Conservation (phyloP, 2,329 filamentous ascomycete genomes). For the Diaporthe velutina region DNA sequence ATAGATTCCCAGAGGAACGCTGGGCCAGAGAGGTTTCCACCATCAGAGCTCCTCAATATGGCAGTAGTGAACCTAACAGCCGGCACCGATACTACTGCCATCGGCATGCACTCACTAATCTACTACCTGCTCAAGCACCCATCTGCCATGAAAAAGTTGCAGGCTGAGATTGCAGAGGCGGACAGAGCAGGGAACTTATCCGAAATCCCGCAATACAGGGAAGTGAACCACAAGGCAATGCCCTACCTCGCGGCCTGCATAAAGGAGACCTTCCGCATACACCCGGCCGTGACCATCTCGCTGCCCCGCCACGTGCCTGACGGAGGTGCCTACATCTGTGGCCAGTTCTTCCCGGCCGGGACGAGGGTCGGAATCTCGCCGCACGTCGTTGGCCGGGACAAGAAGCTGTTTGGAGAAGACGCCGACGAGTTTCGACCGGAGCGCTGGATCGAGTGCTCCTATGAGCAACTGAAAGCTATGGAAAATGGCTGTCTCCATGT, state of each 20-base stretch:
- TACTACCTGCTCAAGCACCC: conserved; percentile 53
- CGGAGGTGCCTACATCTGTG: conserved; percentile 47
- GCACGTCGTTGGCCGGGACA: conserved; percentile 49
- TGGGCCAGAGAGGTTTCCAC: neutral
- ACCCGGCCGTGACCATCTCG: conserved; percentile 65
- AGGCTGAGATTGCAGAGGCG: conserved; percentile 76
- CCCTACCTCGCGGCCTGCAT: conserved; percentile 59
- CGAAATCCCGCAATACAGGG: conserved; percentile 62
- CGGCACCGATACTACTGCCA: conserved; percentile 4
- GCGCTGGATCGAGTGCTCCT: conserved; percentile 51
- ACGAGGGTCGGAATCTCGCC: conserved; percentile 52
- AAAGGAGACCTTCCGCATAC: conserved; percentile 80
- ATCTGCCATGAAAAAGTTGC: conserved; percentile 78
- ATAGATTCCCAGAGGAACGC: neutral
- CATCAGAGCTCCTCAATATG: neutral
- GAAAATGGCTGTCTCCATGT: conserved; percentile 37
- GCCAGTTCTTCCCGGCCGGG: conserved; percentile 53
- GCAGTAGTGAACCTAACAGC: neutral
- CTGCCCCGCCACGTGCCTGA: conserved; percentile 50
- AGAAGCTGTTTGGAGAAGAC: conserved; percentile 51
- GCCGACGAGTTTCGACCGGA: conserved; percentile 57
- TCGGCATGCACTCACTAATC: neutral
- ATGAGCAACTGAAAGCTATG: conserved; percentile 41
- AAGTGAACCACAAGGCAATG: conserved; percentile 74
- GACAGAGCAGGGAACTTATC: conserved; percentile 60